Evolutionary conservation across 140 eudicot species (phyloP), one percentile per base, ranked within the genome.

Genomic region (Ambrosia hybrid): DNA sequence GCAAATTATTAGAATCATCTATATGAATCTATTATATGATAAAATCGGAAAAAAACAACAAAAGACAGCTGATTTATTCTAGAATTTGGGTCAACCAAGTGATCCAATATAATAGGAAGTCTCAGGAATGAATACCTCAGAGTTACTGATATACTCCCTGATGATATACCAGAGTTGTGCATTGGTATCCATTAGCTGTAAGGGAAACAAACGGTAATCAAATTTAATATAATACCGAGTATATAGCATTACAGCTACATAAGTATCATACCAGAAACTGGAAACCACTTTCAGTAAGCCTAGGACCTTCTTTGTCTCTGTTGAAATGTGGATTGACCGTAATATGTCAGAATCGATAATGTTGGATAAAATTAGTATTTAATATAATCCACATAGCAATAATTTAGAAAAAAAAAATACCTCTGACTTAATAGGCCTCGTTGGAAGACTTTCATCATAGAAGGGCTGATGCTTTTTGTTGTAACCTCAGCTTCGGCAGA

Each of bases 151-250:
- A 76, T 93, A 93, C 73, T 93, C 98, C 78, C 98, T 85, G 83
- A 93, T 81, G 77, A 93, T 88, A 78, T 93, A 93, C 98, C 98
- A 93, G 17, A 93, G 92, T 74, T 93, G 98, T 78, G 96, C 98
- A 81, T 89, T 89, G 57, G 98, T 93, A 63, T 93, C 98, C 96
- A 93, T 89, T 73, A 93, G 85, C 98, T 93, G 91, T 64, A 67
- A 65, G 30, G 43, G 16, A 68, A 74, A 81, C 61, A 82, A 14
- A 74, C 0, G 76, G 69, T 38, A 37, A 65, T 63, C 38, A 73
- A 45, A 36, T 57, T 78, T 63, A 51, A 67, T 63, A 14, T 30
- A 37, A 56, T 45, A 74, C 60, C 74, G 61, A 48, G 17, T 13
- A 77, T 11, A 55, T 48, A 36, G 45, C 63, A 76, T 45, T 52